Base-by-base conservation (phyloP, 2,329 filamentous ascomycete genomes). In the Incumbomyces lentus region DNA sequence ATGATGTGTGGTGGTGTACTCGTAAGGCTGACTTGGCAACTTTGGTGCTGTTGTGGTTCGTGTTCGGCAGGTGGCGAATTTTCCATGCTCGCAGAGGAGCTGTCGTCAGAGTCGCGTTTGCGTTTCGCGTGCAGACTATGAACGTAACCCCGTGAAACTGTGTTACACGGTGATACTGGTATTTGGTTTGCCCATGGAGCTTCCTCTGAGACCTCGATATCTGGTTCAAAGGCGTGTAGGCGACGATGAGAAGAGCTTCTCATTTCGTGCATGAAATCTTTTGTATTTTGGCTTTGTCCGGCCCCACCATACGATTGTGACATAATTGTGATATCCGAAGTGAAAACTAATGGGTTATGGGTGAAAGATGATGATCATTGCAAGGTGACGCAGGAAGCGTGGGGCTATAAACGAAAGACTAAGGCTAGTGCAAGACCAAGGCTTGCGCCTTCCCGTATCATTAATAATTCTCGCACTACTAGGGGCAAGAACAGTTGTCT, bases 261-360 rank as follows among this genome's bases (percentile, higher is more conserved):
- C 31, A 44, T 11, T 17, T 29, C 41, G 19, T 10, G 14, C 31
- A 44, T 44, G 32, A 44, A 44, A 7, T 35, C 36, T 19, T 14
- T 44, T 10, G 17, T 29, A 17, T 36, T 36, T 36, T 36, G 13
- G 12, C n/a, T 36, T 34, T 14, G 11, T 6, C 31, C 31, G 2
- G 18, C 16, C 2, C 41, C 31, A 16, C 41, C 41, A 18, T 44
- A 44, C n/a, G 18, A 17, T n/a, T 44, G 31, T 31, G 31, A 44
- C 22, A 26, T 8, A 4, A 26, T 26, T 22, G 40, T 6, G 18
- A 22, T 17, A 18, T 29, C n/a, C 8, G 10, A 12, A 14, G 4
- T 41, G 6, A 29, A 29, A 8, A 29, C 12, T 7, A 13, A 14
- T 19, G 22, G 14, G n/a, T 14, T 12, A 42, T 5, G 10, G 39